Conservation (phyloP, 2,329 filamentous ascomycete species). For the Ophiostoma ips region DNA sequence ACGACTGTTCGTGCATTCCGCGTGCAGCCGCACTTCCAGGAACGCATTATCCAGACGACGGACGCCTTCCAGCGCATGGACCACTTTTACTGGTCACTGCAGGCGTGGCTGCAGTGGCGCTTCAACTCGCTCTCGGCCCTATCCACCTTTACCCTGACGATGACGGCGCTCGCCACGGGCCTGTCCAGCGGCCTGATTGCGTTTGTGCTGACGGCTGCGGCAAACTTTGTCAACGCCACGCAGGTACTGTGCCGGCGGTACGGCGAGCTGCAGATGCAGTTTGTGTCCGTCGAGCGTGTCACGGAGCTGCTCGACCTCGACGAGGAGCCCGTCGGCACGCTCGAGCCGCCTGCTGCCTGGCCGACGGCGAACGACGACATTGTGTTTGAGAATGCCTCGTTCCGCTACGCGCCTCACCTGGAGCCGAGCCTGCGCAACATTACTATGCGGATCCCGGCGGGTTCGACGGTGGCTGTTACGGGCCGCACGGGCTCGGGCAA, state of each 20-base stretch:
- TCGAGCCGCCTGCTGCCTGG: conserved; percentile 53
- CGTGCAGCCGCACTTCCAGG: conserved; percentile 66
- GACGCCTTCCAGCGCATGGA: conserved; percentile 91
- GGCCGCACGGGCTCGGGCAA: conserved; percentile 82
- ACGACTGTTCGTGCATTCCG: conserved; percentile 77
- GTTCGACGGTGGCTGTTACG: conserved; percentile 51
- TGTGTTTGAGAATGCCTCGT: conserved; percentile 60
- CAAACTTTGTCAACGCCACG: conserved; percentile 54
- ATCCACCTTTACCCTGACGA: conserved; percentile 60
- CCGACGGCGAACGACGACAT: conserved; percentile 59
- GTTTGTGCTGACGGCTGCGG: conserved; percentile 65
- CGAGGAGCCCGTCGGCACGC: conserved; percentile 53
- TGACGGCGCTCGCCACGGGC: conserved; percentile 60
- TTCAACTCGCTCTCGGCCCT: conserved; percentile 59
- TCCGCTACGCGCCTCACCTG: conserved; percentile 66
- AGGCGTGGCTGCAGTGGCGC: conserved; percentile 71
- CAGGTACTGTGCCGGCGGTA: conserved; percentile 67
- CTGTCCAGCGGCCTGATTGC: conserved; percentile 67
- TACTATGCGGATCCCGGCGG: conserved; percentile 56
- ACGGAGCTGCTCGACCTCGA: conserved; percentile 70
- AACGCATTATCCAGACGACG: conserved; percentile 63
- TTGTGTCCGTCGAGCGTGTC: conserved; percentile 78
- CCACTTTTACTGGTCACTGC: conserved; percentile 86
- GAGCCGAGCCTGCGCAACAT: conserved; percentile 58
- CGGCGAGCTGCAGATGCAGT: conserved; percentile 79